phyloP scores from a whole-genome alignment of 1,284 basidiomycete genomes.

The Melampsora americana region DNA sequence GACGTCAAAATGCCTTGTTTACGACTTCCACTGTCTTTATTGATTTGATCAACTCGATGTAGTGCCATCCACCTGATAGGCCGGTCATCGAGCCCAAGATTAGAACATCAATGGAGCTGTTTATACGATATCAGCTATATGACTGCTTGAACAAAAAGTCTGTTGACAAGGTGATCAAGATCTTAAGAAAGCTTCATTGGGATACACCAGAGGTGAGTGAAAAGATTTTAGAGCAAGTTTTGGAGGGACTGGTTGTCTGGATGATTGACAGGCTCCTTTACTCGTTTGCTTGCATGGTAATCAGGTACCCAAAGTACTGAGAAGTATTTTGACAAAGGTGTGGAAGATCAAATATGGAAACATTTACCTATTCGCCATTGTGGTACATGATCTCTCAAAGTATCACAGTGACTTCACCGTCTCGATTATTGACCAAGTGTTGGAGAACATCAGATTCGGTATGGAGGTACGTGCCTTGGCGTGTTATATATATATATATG shows the following conservation, averaged over 20 bases:
- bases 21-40: not conserved
- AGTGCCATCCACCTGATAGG: slow-evolving; percentile 97
- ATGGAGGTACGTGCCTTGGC: slow-evolving; percentile 61
- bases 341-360: slow-evolving; percentile 94
- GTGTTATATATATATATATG: not conserved
- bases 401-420: slow-evolving; percentile 86
- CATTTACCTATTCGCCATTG: slow-evolving; percentile 84
- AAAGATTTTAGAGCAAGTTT: not conserved
- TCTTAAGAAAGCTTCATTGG: slow-evolving; percentile 92
- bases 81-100: slow-evolving; percentile 77
- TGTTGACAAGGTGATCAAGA: slow-evolving; percentile 85
- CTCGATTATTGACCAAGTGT: slow-evolving; percentile 83
- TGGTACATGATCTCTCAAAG: slow-evolving; percentile 86
- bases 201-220: slow-evolving; percentile 63
- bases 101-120: slow-evolving; percentile 81
- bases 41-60: not conserved
- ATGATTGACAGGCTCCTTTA: not conserved
- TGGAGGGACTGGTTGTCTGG: not conserved
- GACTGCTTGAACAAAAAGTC: slow-evolving; percentile 85
- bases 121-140: slow-evolving; percentile 87
- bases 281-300: slow-evolving; percentile 2
- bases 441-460: slow-evolving; percentile 85
- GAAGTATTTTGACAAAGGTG: slow-evolving; percentile 86
- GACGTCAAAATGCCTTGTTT: not conserved
- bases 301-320: slow-evolving; percentile 50